phyloP scores from a whole-genome alignment of 1,139 yeast genomes.

The Eremothecium sinecaudum region DNA sequence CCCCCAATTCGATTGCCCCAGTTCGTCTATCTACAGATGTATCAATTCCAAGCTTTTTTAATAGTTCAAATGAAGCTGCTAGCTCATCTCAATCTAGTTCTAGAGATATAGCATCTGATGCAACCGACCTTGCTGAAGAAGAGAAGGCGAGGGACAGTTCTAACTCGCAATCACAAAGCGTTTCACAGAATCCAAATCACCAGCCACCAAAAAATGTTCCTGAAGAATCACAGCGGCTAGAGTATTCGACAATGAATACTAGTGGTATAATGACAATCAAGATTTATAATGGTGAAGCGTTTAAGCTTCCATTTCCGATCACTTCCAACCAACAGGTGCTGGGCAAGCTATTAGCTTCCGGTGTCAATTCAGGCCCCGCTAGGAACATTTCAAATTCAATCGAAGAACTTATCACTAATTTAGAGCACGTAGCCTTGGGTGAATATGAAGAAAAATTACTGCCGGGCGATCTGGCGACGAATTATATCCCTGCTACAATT shows the following conservation, averaged over 20 bases:
- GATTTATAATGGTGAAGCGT: slow-evolving; percentile 26
- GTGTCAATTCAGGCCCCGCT: slow-evolving; percentile 13
- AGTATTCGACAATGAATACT: slow-evolving; percentile 8
- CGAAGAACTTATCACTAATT: slow-evolving; percentile 23
- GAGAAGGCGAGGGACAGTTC: neutral
- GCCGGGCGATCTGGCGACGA: slow-evolving; percentile 29
- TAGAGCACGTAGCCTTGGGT: slow-evolving; percentile 24
- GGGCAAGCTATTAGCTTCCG: slow-evolving; percentile 22
- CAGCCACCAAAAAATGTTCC: neutral
- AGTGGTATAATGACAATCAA: slow-evolving; percentile 28
- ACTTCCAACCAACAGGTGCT: slow-evolving; percentile 25
- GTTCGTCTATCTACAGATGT: slow-evolving; percentile 21
- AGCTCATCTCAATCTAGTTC: neutral
- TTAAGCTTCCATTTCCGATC: slow-evolving; percentile 26
- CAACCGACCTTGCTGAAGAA: slow-evolving; percentile 5
- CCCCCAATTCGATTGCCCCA: slow-evolving; percentile 21
- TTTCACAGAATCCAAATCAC: slow-evolving; percentile 1
- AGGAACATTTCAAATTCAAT: slow-evolving; percentile 15
- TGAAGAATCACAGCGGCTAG: slow-evolving; percentile 1
- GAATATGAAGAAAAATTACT: slow-evolving; percentile 25
- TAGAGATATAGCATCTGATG: slow-evolving; percentile 1
- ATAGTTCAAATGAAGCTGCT: slow-evolving; percentile 1
- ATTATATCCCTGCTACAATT: slow-evolving; percentile 56
- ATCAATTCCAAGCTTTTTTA: neutral
- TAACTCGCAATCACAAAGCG: neutral